Evolutionary conservation across 352 stramenopile species (phyloP).

Genomic region (Globisporangium parvum): DNA sequence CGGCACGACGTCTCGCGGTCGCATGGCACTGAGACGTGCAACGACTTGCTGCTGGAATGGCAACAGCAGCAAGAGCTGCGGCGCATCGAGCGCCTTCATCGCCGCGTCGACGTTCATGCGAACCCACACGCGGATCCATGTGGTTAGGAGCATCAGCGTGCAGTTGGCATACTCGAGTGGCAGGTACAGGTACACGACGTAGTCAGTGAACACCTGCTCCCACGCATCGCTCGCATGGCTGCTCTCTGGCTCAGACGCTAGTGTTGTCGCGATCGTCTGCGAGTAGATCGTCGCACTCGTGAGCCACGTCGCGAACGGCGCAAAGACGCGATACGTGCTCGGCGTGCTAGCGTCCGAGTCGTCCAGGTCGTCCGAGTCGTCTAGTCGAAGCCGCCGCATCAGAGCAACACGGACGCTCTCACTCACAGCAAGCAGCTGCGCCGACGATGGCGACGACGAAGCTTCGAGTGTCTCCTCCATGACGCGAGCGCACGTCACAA

Average conservation of each 20-base stretch:
- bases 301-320: conserved; percentile 11
- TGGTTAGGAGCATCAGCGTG: conserved; percentile 16
- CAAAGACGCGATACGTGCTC: neutral
- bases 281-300: conserved; percentile 17
- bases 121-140: conserved; percentile 52
- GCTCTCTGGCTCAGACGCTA: neutral
- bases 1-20: neutral
- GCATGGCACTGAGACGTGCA: conserved; percentile 21
- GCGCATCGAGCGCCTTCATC: conserved; percentile 1
- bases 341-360: neutral
- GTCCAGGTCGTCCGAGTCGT: neutral
- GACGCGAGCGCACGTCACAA: neutral
- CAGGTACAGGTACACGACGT: conserved; percentile 51
- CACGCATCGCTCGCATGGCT: conserved; percentile 21
- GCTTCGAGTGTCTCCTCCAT: conserved; percentile 3
- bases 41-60: conserved; percentile 51
- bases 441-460: neutral
- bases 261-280: conserved; percentile 8
- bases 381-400: neutral
- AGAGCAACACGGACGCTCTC: too few relatives aligned
- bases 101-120: conserved; percentile 23
- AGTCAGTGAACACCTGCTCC: conserved; percentile 37
- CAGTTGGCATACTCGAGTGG: conserved; percentile 41
- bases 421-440: neutral
- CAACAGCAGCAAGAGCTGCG: conserved; percentile 24